A percentile compares a stretch with the other conserved stretches of the same genome.
These are phyloP conservation scores for Anethum foeniculum DNA, from an alignment of 140 eudicot species.

Conservation along the genomic window DNA sequence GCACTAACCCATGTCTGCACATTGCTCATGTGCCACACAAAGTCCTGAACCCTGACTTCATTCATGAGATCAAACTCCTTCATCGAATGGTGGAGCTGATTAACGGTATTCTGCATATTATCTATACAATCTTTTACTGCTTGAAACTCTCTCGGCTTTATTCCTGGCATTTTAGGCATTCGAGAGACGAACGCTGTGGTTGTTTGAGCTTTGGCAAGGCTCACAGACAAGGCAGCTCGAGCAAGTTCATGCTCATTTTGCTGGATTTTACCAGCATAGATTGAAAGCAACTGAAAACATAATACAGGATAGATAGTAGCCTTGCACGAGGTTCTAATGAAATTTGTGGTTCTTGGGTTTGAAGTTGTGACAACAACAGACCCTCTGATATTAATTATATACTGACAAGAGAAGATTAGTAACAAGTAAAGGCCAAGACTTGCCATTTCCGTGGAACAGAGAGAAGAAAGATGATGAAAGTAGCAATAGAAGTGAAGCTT, in stretches of 20 bases:
- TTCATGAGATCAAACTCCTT: constrained; percentile 40
- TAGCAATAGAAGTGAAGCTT: not conserved
- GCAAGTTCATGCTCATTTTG: constrained; percentile 42
- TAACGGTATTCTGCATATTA: constrained; percentile 37
- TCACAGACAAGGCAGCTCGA: constrained; percentile 47
- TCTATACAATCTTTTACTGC: constrained; percentile 58
- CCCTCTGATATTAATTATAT: not conserved
- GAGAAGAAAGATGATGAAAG: not conserved
- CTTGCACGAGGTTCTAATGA: constrained; percentile 50
- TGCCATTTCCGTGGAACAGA: constrained; percentile 24
- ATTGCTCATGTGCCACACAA: constrained; percentile 62
- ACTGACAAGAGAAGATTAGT: constrained; percentile 17
- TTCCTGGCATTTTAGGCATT: constrained; percentile 25
- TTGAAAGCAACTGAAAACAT: constrained; percentile 51
- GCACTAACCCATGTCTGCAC: constrained; percentile 79
- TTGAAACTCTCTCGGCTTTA: constrained; percentile 37
- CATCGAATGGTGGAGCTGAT: constrained; percentile 42
- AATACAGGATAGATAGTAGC: constrained; percentile 57
- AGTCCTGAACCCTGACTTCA: constrained; percentile 29
- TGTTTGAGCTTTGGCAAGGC: constrained; percentile 36
- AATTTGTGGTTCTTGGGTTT: constrained; percentile 33
- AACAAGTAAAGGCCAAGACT: constrained; percentile 29
- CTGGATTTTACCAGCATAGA: constrained; percentile 34
- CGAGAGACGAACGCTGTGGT: constrained; percentile 28
- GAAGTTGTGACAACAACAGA: constrained; percentile 7